Evolutionary conservation across 1,139 yeast species (phyloP).

Genomic region (Kodamaea fungicola): DNA sequence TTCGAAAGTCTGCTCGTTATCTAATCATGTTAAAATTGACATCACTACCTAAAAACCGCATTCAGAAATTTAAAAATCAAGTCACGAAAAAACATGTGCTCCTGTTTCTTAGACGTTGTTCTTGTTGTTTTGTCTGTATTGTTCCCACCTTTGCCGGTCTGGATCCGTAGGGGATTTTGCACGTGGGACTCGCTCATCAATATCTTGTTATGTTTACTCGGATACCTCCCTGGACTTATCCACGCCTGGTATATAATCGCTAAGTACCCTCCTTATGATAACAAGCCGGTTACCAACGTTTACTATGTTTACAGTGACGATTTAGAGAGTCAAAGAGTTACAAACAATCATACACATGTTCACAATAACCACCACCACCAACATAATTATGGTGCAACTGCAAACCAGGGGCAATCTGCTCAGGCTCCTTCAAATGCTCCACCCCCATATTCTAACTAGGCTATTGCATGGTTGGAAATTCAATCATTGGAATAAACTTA

Average conservation of each 20-base stretch:
- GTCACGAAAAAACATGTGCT: slow-evolving; percentile 9
- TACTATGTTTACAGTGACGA: slow-evolving; percentile 32
- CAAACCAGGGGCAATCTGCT: too few species aligned
- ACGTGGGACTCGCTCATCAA: slow-evolving; percentile 60
- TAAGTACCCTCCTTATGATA: slow-evolving; percentile 30
- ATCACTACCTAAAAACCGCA: too few species aligned
- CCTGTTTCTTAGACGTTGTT: slow-evolving; percentile 43
- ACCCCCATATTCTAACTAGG: too few species aligned
- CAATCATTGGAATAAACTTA: too few species aligned
- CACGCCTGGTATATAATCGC: slow-evolving; percentile 66
- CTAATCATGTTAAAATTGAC: too few species aligned
- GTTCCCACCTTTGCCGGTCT: slow-evolving; percentile 71
- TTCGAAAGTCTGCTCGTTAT: too few species aligned
- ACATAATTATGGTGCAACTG: too few species aligned
- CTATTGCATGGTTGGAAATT: too few species aligned
- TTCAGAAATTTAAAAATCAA: too few species aligned
- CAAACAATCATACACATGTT: background rate
- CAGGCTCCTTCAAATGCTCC: too few species aligned
- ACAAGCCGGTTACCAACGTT: slow-evolving; percentile 22
- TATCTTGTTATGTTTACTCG: slow-evolving; percentile 53
- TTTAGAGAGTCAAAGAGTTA: slow-evolving; percentile 23
- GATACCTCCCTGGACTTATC: slow-evolving; percentile 67
- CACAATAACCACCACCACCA: too few species aligned
- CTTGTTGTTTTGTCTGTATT: slow-evolving; percentile 58
- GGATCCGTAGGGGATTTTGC: slow-evolving; percentile 64